Conservation (phyloP, 257 asterid genomes). For the Verbena officinalis region DNA sequence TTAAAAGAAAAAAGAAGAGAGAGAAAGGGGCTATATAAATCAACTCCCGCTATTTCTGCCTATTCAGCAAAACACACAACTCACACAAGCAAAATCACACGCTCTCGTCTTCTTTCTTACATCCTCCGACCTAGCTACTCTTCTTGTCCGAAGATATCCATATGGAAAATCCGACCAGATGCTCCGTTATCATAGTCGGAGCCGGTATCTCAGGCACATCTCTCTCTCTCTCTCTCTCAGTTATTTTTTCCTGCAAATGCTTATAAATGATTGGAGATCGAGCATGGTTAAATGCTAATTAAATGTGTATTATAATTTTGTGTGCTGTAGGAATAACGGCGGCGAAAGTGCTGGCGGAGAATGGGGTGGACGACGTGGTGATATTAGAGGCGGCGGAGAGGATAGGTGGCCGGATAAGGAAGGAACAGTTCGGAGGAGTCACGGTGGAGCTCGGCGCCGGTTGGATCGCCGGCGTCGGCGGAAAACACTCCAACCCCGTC, state of each 20-base stretch:
- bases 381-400: constrained; percentile 83
- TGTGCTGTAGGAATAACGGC: constrained; percentile 70
- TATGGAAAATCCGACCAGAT: constrained; percentile 52
- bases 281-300: not conserved
- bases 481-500: constrained; percentile 71
- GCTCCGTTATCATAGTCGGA: constrained; percentile 75
- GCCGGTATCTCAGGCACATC: constrained; percentile 81
- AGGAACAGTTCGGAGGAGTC: constrained; percentile 81
- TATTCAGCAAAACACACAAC: constrained; percentile 10
- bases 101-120: not conserved
- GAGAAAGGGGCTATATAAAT: not conserved
- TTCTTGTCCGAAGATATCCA: constrained; percentile 20
- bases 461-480: constrained; percentile 98
- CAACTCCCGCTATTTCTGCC: constrained; percentile 51
- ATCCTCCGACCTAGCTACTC: not conserved
- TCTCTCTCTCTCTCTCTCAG: not conserved
- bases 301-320: not conserved
- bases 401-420: constrained; percentile 82
- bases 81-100: constrained; percentile 12
- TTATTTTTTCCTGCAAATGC: constrained; percentile 21
- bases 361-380: constrained; percentile 78
- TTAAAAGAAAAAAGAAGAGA: not conserved
- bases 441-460: constrained; percentile 98
- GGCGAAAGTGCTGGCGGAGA: constrained; percentile 75
- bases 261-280: not conserved